phyloP scores from a whole-genome alignment of 495 filamentous ascomycete species.

The Hyaloscypha finlandica region DNA sequence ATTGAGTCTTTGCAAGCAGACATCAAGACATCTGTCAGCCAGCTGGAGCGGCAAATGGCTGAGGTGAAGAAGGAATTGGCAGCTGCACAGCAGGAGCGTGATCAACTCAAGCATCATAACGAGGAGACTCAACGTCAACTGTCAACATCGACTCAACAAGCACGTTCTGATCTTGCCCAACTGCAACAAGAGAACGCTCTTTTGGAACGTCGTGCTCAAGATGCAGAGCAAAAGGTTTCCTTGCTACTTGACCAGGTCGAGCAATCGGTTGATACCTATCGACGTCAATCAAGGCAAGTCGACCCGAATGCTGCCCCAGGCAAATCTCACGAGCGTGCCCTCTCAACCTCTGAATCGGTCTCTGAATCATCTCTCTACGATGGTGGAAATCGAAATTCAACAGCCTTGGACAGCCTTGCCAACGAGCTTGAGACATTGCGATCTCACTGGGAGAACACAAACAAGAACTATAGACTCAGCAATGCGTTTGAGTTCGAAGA shows the following conservation, averaged over 20 bases:
- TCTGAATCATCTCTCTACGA: conserved; percentile 57
- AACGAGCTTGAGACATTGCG: conserved; percentile 87
- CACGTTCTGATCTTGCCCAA: conserved; percentile 71
- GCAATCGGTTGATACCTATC: conserved; percentile 89
- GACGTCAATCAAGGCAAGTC: conserved; percentile 67
- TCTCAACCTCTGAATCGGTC: conserved; percentile 37
- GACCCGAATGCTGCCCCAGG: conserved; percentile 35
- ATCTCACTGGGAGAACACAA: conserved; percentile 92
- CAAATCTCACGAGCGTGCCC: conserved; percentile 34
- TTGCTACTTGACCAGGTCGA: conserved; percentile 93
- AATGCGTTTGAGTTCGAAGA: conserved; percentile 83
- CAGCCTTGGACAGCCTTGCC: conserved; percentile 88
- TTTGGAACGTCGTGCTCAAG: conserved; percentile 78
- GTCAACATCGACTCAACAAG: conserved; percentile 52
- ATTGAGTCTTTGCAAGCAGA: conserved; percentile 67
- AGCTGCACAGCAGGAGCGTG: conserved; percentile 64
- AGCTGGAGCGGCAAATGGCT: conserved; percentile 71
- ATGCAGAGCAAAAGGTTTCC: conserved; percentile 91
- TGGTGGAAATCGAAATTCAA: conserved; percentile 58
- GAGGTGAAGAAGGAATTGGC: conserved; percentile 68
- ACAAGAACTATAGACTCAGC: conserved; percentile 88
- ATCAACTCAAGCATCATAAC: conserved; percentile 56
- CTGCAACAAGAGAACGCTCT: conserved; percentile 78
- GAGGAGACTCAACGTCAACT: conserved; percentile 63
- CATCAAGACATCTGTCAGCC: conserved; percentile 61